Base-by-base conservation (phyloP, 2,329 filamentous ascomycete species). In the Ceratocystiopsis minuta region DNA sequence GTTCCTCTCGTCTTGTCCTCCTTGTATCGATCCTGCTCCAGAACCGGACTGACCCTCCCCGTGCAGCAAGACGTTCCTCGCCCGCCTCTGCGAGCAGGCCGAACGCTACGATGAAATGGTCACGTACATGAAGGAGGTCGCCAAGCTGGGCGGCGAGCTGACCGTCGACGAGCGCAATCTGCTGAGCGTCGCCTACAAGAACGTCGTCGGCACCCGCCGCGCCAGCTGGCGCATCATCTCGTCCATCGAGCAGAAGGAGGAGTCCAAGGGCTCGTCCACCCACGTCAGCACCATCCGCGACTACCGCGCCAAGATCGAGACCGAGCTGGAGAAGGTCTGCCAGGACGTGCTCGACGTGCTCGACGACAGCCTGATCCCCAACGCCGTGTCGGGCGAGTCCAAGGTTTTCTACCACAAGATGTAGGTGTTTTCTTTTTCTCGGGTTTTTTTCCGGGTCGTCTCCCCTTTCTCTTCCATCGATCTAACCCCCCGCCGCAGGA, bases 341-440 rank as follows among this genome's bases (percentile, higher is more conserved):
- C 81, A 94, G 61, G 88, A 96, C 60, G 90, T 96, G 60, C 80
- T 96, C 50, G 82, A 92, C 55, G 87, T 94, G 55, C 77, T 96
- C 45, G 86, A 95, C 68, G 67, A 88, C 67, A 82, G 88, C 70
- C 72, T 96, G 58, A 95, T 96, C 57, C 83, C 85, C 55, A 90
- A 83, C 55, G 88, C 88, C 54, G 80, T 90, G 72, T 85, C 78
- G 57, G 88, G 87, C 66, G 88, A 96, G 73, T 94, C 86, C 57
- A 95, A 95, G 78, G 88, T 96, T 56, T 96, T 96, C 71, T 95
- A 95, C 72, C 87, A 96, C 81, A 96, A 96, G 80, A 96, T 96
- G 86, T 92, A 64, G 60, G 46, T 48, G 7, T 20, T 36, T 2
- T n/a, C 13, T 34, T 14, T 18, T 12, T 34, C 24, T 39, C 6